phyloP scores from a whole-genome alignment of 371 early-diverging fungal species.

The Quaeritorhiza haematococci region DNA sequence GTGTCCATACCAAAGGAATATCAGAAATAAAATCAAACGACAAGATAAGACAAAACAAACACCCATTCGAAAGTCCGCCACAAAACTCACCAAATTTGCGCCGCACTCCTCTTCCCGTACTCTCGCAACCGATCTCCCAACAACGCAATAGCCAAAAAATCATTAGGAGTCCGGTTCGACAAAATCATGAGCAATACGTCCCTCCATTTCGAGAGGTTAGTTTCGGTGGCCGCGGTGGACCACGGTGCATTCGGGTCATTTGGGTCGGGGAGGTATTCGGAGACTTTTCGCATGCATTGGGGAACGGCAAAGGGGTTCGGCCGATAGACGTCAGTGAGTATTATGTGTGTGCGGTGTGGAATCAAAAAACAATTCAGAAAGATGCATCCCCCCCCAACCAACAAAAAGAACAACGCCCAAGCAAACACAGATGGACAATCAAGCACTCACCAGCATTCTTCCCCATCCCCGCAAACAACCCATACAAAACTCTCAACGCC shows the following conservation, averaged over 20 bases:
- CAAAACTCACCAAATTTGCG: conserved; percentile 74
- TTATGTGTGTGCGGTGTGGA: too few relatives aligned
- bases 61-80: conserved; percentile 10
- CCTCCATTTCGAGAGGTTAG: conserved; percentile 54
- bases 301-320: too few relatives aligned
- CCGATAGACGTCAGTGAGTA: conserved; percentile 1
- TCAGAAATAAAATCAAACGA: conserved; percentile 5
- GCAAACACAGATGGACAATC: conserved; percentile 3
- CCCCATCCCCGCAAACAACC: conserved; percentile 68
- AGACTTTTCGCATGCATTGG: neutral
- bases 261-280: conserved; percentile 1
- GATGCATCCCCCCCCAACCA: too few relatives aligned
- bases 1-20: conserved; percentile 9
- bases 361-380: too few relatives aligned
- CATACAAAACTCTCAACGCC: conserved; percentile 64
- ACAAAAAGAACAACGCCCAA: conserved; percentile 8
- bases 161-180: conserved; percentile 78
- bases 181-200: conserved; percentile 68
- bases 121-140: conserved; percentile 72
- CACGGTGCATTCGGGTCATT: conserved; percentile 8
- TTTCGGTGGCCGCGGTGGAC: conserved; percentile 7
- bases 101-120: conserved; percentile 60
- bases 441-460: conserved; percentile 42
- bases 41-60: conserved; percentile 1
- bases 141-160: conserved; percentile 61